Percentiles rank a stretch among this genome's conserved stretches.
Evolutionary conservation across 2,329 filamentous ascomycete species (phyloP).

Genomic region (Paracoccidioides brasiliensis): DNA sequence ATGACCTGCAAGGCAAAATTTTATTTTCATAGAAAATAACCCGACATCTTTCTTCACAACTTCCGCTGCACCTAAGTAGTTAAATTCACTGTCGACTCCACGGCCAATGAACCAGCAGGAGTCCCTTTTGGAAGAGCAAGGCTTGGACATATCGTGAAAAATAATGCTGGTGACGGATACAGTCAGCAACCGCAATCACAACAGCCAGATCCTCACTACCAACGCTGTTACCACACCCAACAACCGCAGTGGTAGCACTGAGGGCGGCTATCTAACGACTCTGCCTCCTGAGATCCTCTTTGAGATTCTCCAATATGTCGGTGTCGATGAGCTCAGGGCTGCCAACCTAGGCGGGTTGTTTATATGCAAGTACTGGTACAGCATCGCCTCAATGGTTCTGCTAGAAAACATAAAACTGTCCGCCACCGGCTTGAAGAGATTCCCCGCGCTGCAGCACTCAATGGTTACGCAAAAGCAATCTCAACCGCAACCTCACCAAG

Average conservation of each 20-base stretch:
- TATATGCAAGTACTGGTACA: conserved; percentile 3
- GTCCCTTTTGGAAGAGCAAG: not conserved
- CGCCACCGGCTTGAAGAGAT: not conserved
- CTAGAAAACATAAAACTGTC: conserved; percentile 4
- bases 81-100: too few species aligned
- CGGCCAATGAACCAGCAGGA: too few species aligned
- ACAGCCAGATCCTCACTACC: not conserved
- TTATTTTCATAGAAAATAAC: too few species aligned
- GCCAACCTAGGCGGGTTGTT: not conserved
- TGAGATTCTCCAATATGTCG: not conserved
- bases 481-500: not conserved
- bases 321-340: not conserved
- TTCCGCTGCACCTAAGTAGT: not conserved
- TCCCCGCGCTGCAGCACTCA: not conserved
- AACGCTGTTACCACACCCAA: not conserved
- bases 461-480: not conserved
- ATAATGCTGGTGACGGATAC: not conserved
- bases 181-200: not conserved
- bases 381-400: not conserved
- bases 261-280: not conserved
- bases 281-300: conserved; percentile 3
- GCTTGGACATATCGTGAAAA: not conserved
- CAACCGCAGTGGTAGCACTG: not conserved
- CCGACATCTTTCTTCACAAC: too few species aligned
- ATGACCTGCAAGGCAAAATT: too few species aligned